phyloP scores from a whole-genome alignment of 2,329 filamentous ascomycete genomes.

The Claviceps arundinis region DNA sequence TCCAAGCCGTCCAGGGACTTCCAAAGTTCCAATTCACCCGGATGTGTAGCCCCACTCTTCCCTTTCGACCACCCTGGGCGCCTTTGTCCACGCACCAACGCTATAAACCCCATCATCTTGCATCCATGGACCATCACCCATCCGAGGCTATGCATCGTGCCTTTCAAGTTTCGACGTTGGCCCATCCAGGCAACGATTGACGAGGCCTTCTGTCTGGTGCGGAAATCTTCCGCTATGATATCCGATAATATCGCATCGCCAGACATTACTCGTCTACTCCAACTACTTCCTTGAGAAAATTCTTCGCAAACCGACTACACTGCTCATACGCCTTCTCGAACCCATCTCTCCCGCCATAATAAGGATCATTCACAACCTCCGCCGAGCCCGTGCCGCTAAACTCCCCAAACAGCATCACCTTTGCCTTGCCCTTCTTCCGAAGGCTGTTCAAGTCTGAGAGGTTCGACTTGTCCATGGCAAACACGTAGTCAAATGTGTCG shows the following conservation, averaged over 20 bases:
- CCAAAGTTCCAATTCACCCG: neutral
- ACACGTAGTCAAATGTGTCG: constrained; percentile 75
- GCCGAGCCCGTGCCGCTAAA: constrained; percentile 50
- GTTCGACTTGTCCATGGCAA: constrained; percentile 87
- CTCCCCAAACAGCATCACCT: constrained; percentile 76
- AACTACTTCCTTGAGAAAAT: constrained; percentile 52
- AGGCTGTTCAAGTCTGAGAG: constrained; percentile 54
- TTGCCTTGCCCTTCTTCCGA: constrained; percentile 45
- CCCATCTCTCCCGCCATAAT: constrained; percentile 74
- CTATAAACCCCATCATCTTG: neutral
- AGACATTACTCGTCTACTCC: constrained; percentile 8
- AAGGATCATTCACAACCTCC: constrained; percentile 76
- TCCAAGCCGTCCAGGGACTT: too few species aligned
- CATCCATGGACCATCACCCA: too few species aligned
- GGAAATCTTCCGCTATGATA: too few species aligned
- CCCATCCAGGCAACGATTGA: neutral
- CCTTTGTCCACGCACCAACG: neutral
- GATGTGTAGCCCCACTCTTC: neutral
- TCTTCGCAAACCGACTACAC: constrained; percentile 60
- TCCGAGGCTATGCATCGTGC: too few species aligned
- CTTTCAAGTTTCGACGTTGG: neutral
- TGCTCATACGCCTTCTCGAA: constrained; percentile 84
- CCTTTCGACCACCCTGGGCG: neutral
- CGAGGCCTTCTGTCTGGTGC: too few species aligned
- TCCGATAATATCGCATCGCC: neutral